Percentiles rank a stretch among this genome's conserved stretches.
Conservation (phyloP, 1,284 basidiomycete genomes). For the Lignosus rhinocerotis region DNA sequence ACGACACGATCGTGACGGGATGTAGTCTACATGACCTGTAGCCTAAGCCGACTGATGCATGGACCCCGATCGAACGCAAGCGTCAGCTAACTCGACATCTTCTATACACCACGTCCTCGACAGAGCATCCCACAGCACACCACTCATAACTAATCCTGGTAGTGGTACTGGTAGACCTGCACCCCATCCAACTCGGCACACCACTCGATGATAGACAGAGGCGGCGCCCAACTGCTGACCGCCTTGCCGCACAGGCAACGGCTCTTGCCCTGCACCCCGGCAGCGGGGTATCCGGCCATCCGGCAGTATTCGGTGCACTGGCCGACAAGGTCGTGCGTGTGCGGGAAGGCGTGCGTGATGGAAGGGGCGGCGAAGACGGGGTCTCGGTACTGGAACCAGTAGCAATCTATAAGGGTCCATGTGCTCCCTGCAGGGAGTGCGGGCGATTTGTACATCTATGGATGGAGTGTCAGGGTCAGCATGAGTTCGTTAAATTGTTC, state of each 20-base stretch:
- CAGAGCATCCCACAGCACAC: too few relatives aligned
- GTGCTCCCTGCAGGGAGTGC: neutral
- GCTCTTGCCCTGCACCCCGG: constrained; percentile 11
- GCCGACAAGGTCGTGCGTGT: constrained; percentile 9
- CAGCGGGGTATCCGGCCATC: constrained; percentile 7
- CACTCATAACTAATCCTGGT: too few relatives aligned
- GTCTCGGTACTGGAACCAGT: neutral
- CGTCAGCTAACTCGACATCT: too few relatives aligned
- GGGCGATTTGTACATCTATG: neutral
- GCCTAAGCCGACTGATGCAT: too few relatives aligned
- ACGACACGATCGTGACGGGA: too few relatives aligned
- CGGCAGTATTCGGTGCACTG: constrained; percentile 13
- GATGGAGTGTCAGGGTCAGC: neutral
- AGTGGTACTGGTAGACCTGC: too few relatives aligned
- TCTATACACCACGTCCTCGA: too few relatives aligned
- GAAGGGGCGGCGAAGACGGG: neutral
- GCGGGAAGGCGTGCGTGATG: constrained; percentile 1
- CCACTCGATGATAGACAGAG: too few relatives aligned
- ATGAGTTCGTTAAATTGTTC: neutral
- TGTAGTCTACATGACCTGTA: too few relatives aligned
- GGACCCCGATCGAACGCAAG: too few relatives aligned
- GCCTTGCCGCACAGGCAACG: constrained; percentile 10
- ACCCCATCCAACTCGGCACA: too few relatives aligned
- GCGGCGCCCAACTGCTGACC: neutral
- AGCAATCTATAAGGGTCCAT: neutral